Conservation (phyloP, 2,329 filamentous ascomycete genomes). For the Cladosporium sp. region DNA sequence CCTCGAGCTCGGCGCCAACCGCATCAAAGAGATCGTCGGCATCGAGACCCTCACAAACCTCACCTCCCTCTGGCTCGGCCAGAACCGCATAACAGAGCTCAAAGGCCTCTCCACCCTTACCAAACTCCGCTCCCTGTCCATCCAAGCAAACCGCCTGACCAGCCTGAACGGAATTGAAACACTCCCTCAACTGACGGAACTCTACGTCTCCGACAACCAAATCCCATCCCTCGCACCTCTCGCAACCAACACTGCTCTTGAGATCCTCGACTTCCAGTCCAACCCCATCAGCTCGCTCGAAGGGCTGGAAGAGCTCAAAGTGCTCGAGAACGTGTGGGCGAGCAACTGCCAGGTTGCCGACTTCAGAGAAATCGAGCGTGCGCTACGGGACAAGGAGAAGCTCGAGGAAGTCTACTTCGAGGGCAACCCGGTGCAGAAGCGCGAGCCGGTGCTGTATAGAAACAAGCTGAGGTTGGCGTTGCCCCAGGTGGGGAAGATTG, state of each 20-base stretch:
- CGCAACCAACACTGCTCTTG: constrained; percentile 51
- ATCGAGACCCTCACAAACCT: constrained; percentile 71
- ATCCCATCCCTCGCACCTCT: constrained; percentile 73
- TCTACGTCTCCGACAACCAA: constrained; percentile 95
- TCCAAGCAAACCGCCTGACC: constrained; percentile 90
- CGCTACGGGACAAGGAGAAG: constrained; percentile 72
- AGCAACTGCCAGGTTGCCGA: constrained; percentile 78
- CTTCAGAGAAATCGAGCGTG: constrained; percentile 76
- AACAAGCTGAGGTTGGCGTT: constrained; percentile 88
- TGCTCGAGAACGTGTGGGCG: constrained; percentile 90
- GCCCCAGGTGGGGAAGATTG: constrained; percentile 87
- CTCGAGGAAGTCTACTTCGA: constrained; percentile 94
- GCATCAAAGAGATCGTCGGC: constrained; percentile 83
- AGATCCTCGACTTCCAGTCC: constrained; percentile 81
- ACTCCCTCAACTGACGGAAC: constrained; percentile 75
- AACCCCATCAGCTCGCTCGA: constrained; percentile 75
- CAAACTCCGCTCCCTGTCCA: constrained; percentile 81
- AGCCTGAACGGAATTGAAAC: constrained; percentile 71
- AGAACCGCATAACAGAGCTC: constrained; percentile 91
- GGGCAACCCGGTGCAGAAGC: constrained; percentile 81
- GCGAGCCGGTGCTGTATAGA: constrained; percentile 77
- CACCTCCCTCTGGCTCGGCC: constrained; percentile 90
- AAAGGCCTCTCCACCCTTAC: constrained; percentile 69
- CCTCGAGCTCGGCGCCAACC: constrained; percentile 87
- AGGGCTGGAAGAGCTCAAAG: constrained; percentile 63